These are phyloP conservation scores for Aureoboletus auriporus DNA, from an alignment of 768 basidiomycete genomes.

Conservation along the genomic window DNA sequence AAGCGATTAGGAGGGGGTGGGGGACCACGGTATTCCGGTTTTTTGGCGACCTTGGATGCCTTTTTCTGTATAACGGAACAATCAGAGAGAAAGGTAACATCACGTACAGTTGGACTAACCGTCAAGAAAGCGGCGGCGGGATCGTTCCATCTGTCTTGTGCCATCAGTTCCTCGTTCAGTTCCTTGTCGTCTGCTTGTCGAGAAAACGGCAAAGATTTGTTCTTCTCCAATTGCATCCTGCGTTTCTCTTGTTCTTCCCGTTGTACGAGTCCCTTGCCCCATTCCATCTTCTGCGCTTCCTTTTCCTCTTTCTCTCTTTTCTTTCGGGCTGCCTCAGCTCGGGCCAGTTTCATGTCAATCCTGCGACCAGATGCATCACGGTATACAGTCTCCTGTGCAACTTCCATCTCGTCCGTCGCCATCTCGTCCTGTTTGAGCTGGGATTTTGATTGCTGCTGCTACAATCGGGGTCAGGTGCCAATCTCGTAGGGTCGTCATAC, in stretches of 20 bases:
- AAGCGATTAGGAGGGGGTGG: slow-evolving; percentile 93
- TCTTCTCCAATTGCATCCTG: slow-evolving; percentile 63
- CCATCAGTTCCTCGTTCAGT: slow-evolving; percentile 80
- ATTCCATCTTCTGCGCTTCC: slow-evolving; percentile 92
- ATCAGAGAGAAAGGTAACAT: slow-evolving; percentile 1
- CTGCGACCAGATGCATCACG: slow-evolving; percentile 85
- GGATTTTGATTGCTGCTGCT: slow-evolving; percentile 40
- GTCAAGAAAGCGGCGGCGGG: slow-evolving; percentile 95
- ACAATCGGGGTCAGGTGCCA: background rate
- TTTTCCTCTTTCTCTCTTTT: slow-evolving; percentile 82
- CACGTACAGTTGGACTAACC: slow-evolving; percentile 41
- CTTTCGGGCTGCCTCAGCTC: slow-evolving; percentile 76
- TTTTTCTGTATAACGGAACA: slow-evolving; percentile 53
- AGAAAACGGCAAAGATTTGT: slow-evolving; percentile 63
- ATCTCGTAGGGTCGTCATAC: background rate
- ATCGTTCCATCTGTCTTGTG: slow-evolving; percentile 90
- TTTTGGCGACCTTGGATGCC: slow-evolving; percentile 65
- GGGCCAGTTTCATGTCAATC: slow-evolving; percentile 83
- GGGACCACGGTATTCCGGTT: slow-evolving; percentile 84
- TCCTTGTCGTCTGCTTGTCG: slow-evolving; percentile 79
- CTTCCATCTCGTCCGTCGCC: slow-evolving; percentile 45
- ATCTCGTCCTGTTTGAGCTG: slow-evolving; percentile 35
- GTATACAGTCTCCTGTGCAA: slow-evolving; percentile 88
- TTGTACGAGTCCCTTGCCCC: slow-evolving; percentile 96
- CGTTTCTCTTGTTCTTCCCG: slow-evolving; percentile 71